Conservation (phyloP, 176 grass and related monocot genomes). For the Tillandsia fasciculata region DNA sequence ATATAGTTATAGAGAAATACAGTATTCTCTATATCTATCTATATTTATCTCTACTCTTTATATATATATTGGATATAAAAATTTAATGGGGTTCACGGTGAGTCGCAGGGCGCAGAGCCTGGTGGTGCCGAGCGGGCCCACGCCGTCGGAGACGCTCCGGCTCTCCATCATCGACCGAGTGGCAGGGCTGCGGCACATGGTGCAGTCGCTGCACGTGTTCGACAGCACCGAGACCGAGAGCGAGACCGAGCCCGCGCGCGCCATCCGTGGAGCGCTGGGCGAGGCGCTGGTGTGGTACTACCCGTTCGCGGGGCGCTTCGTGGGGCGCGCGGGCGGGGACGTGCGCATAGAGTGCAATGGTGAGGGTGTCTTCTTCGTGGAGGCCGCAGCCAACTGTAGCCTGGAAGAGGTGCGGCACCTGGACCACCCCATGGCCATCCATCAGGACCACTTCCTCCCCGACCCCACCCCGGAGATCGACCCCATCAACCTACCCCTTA, state of each 20-base stretch:
- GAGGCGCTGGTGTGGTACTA: conserved; percentile 65
- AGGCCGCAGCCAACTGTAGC: conserved; percentile 41
- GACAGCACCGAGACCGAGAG: background rate
- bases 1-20: no score
- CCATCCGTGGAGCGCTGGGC: conserved; percentile 40
- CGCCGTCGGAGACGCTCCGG: conserved; percentile 41
- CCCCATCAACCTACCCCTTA: conserved; percentile 55
- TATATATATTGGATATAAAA: no score
- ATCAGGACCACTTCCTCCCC: conserved; percentile 59
- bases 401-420: conserved; percentile 59
- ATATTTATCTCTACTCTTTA: no score
- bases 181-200: conserved; percentile 60
- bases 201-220: conserved; percentile 64
- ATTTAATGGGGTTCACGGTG: conserved; percentile 32
- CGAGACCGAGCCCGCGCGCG: conserved; percentile 6
- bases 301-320: conserved; percentile 62
- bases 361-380: conserved; percentile 70
- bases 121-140: conserved; percentile 38
- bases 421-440: conserved; percentile 61
- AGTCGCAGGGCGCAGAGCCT: conserved; percentile 33
- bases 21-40: no score
- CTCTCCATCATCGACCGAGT: conserved; percentile 75
- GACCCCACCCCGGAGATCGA: conserved; percentile 22
- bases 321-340: conserved; percentile 25
- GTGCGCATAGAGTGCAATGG: conserved; percentile 42